phyloP scores from a whole-genome alignment of 805 yeast genomes.

The Candida germanica region DNA sequence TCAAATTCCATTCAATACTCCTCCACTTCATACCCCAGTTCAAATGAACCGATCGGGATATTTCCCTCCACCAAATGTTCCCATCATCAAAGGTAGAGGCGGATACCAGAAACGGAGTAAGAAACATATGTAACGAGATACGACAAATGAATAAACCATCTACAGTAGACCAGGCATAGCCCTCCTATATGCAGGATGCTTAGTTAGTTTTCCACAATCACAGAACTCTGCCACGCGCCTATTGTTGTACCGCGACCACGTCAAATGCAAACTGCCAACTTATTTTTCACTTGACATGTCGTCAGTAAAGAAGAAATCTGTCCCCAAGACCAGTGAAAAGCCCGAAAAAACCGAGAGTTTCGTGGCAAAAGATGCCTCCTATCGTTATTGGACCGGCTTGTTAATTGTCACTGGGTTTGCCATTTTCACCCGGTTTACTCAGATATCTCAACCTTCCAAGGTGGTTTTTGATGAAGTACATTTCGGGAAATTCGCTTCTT shows the following conservation, averaged over 20 bases:
- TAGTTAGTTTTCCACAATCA: too few species aligned
- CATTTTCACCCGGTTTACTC: constrained; percentile 54
- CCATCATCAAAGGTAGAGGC: constrained; percentile 42
- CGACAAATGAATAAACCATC: too few species aligned
- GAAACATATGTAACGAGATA: constrained; percentile 36
- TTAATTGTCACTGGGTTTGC: constrained; percentile 41
- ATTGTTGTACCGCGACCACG: too few species aligned
- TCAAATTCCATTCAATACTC: constrained; percentile 12
- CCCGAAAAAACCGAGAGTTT: constrained; percentile 2
- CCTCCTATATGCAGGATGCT: too few species aligned
- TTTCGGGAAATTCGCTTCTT: constrained; percentile 81
- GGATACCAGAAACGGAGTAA: constrained; percentile 43
- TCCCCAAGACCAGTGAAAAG: not conserved
- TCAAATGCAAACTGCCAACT: too few species aligned
- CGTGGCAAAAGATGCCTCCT: constrained; percentile 23
- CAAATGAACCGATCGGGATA: constrained; percentile 10
- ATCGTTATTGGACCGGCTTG: constrained; percentile 33
- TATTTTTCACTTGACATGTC: too few species aligned
- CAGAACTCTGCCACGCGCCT: too few species aligned
- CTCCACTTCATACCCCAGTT: constrained; percentile 12
- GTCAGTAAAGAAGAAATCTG: constrained; percentile 3
- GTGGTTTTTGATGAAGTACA: constrained; percentile 88
- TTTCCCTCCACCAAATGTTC: constrained; percentile 15
- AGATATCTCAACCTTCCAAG: constrained; percentile 61
- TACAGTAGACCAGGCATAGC: too few species aligned